These are phyloP conservation scores for Neurospora tetraspora DNA, from an alignment of 495 filamentous ascomycete genomes.

Conservation along the genomic window DNA sequence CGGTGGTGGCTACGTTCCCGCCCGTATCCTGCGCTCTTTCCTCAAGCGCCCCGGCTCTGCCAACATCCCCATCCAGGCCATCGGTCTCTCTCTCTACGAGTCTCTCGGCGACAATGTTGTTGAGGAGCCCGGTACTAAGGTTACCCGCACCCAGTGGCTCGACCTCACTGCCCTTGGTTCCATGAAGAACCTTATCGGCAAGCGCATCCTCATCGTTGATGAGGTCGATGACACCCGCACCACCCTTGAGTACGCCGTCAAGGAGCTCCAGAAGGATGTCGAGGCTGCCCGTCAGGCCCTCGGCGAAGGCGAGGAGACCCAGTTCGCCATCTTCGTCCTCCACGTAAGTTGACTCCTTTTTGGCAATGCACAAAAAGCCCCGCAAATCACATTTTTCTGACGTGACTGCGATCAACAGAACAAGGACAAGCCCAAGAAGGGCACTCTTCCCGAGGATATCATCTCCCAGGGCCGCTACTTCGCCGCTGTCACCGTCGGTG, in stretches of 20 bases:
- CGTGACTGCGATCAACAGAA: conserved; percentile 45
- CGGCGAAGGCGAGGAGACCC: conserved; percentile 60
- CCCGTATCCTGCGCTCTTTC: conserved; percentile 94
- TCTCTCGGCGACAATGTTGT: conserved; percentile 49
- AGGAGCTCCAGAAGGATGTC: conserved; percentile 96
- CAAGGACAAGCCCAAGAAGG: conserved; percentile 95
- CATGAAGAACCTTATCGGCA: conserved; percentile 88
- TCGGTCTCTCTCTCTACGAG: conserved; percentile 96
- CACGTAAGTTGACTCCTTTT: conserved; percentile 53
- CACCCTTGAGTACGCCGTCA: conserved; percentile 92
- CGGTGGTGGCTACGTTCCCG: conserved; percentile 93
- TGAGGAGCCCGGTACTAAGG: conserved; percentile 79
- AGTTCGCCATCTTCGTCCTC: conserved; percentile 88
- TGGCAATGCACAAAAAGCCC: background rate
- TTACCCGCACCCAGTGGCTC: conserved; percentile 97
- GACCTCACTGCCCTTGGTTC: conserved; percentile 76
- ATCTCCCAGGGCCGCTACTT: conserved; percentile 65
- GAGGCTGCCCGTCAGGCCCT: conserved; percentile 62
- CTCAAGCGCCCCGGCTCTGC: conserved; percentile 78
- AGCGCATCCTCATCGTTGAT: conserved; percentile 96
- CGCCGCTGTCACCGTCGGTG: conserved; percentile 75
- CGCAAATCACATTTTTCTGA: background rate
- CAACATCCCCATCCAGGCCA: conserved; percentile 99
- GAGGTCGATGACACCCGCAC: conserved; percentile 98
- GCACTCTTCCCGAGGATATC: conserved; percentile 71